phyloP scores from a whole-genome alignment of 345 rosid genomes.

The Cardamine chenopodiifolia region DNA sequence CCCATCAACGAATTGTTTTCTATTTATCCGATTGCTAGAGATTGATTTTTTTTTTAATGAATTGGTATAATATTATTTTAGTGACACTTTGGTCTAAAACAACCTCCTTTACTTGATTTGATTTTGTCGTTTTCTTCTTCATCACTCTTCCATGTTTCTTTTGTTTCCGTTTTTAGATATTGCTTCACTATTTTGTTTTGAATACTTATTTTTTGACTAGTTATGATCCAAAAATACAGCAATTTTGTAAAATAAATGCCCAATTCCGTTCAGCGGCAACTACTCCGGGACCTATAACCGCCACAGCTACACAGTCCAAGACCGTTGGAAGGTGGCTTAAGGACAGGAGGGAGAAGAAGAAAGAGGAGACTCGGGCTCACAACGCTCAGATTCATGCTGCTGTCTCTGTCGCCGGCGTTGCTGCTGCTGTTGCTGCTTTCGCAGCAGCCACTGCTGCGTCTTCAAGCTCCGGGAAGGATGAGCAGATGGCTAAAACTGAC shows the following conservation, averaged over 20 bases:
- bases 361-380: constrained; percentile 75
- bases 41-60: background rate
- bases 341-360: constrained; percentile 85
- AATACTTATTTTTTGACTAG: background rate
- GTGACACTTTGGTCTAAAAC: constrained; percentile 38
- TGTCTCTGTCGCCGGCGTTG: constrained; percentile 79
- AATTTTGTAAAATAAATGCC: constrained; percentile 49
- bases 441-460: constrained; percentile 83
- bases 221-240: constrained; percentile 47
- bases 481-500: constrained; percentile 78
- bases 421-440: constrained; percentile 83
- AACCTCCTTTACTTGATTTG: constrained; percentile 39
- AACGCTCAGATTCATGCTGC: constrained; percentile 92
- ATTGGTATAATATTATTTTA: background rate
- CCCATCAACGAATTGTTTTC: background rate
- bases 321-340: constrained; percentile 87
- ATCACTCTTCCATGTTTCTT: constrained; percentile 20
- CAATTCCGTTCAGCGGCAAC: constrained; percentile 50
- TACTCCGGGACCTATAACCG: constrained; percentile 38
- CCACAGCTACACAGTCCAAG: constrained; percentile 56
- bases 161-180: constrained; percentile 12
- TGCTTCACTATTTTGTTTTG: background rate
- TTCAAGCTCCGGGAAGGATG: constrained; percentile 69
- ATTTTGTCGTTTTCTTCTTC: constrained; percentile 42
- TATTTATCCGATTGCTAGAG: background rate